Conservation (phyloP, 352 stramenopile species). For the Phytophthora pisi region DNA sequence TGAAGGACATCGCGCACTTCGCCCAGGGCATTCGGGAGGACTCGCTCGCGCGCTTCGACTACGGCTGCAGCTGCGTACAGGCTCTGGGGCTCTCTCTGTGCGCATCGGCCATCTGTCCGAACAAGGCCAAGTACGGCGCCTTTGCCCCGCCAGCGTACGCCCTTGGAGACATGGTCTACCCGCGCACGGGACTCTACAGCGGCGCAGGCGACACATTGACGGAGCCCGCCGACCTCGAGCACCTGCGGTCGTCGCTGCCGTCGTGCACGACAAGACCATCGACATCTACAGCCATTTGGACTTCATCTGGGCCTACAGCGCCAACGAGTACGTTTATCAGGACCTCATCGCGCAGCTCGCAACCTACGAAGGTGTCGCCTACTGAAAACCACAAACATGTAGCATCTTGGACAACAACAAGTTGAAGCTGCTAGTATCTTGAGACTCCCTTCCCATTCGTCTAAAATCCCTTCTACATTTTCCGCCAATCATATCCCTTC, state of each 20-base stretch:
- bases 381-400: too few relatives aligned
- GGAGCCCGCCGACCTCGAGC: slow-evolving; percentile 30
- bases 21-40: slow-evolving; percentile 52
- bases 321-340: slow-evolving; percentile 44
- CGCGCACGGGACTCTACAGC: slow-evolving; percentile 40
- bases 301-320: slow-evolving; percentile 57
- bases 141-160: slow-evolving; percentile 44
- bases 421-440: slow-evolving; percentile 1
- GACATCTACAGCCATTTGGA: slow-evolving; percentile 52
- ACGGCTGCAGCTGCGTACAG: slow-evolving; percentile 43
- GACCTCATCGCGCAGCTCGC: slow-evolving; percentile 47
- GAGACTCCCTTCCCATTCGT: slow-evolving; percentile 17
- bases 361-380: slow-evolving; percentile 31
- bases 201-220: slow-evolving; percentile 42
- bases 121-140: slow-evolving; percentile 50
- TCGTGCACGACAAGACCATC: slow-evolving; percentile 42
- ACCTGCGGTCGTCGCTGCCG: slow-evolving; percentile 41
- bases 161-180: slow-evolving; percentile 39
- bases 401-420: too few relatives aligned
- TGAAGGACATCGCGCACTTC: slow-evolving; percentile 57
- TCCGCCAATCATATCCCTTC: slow-evolving; percentile 15
- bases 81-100: slow-evolving; percentile 41
- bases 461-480: slow-evolving; percentile 4
- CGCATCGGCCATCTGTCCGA: slow-evolving; percentile 39
- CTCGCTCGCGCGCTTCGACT: slow-evolving; percentile 50